Percentiles rank a stretch among this genome's conserved stretches.
Conservation (phyloP, 352 stramenopile genomes). For the Globisporangium mamillatum region DNA sequence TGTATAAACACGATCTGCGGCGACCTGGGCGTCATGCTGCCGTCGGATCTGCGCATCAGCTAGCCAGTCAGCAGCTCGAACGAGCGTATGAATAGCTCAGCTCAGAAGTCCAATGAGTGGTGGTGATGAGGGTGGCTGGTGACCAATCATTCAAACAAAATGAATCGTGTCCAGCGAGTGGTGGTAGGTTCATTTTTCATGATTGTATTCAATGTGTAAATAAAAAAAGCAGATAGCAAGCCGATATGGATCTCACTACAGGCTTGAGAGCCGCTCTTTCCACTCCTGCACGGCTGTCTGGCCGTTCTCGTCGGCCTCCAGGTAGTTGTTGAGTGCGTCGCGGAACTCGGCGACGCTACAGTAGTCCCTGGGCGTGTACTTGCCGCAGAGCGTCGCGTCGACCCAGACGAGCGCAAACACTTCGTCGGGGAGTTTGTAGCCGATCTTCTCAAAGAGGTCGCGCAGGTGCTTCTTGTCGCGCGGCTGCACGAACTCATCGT, state of each 20-base stretch:
- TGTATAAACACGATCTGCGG: constrained; percentile 87
- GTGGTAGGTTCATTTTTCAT: background rate
- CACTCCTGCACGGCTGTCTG: constrained; percentile 46
- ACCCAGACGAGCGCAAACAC: constrained; percentile 76
- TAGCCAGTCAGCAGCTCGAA: background rate
- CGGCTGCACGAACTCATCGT: constrained; percentile 81
- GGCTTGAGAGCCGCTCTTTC: constrained; percentile 30
- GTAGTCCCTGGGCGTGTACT: constrained; percentile 37
- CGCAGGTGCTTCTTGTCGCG: constrained; percentile 57
- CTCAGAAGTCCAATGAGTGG: background rate
- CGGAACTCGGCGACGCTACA: constrained; percentile 71
- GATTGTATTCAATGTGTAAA: constrained; percentile 11
- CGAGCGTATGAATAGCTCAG: background rate
- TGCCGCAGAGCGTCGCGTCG: constrained; percentile 37
- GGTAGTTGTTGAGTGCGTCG: constrained; percentile 69
- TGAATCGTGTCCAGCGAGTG: background rate
- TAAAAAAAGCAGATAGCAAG: background rate
- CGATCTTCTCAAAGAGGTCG: constrained; percentile 68
- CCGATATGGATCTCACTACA: background rate
- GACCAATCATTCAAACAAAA: background rate
- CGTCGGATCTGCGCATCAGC: constrained; percentile 25
- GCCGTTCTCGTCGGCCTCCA: constrained; percentile 47
- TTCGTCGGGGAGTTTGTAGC: constrained; percentile 52
- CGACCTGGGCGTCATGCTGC: constrained; percentile 46
- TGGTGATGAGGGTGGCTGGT: background rate